phyloP scores from a whole-genome alignment of 2,329 filamentous ascomycete species.

The Corniculantispora saksenae region DNA sequence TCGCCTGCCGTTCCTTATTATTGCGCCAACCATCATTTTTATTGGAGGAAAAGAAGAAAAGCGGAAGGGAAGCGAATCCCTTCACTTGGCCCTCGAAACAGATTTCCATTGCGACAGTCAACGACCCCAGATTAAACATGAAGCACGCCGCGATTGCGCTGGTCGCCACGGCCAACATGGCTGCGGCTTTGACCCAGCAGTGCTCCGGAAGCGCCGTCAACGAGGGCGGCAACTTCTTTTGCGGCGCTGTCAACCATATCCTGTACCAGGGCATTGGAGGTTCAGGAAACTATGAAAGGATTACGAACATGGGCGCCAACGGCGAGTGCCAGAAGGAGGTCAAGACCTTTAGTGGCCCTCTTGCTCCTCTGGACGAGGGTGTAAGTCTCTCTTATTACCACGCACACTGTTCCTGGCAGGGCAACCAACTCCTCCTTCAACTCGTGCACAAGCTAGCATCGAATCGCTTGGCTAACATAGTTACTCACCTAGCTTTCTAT shows the following conservation, averaged over 20 bases:
- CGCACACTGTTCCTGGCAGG: neutral
- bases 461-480: neutral
- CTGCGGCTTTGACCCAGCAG: conserved; percentile 35
- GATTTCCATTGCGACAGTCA: neutral
- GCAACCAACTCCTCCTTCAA: neutral
- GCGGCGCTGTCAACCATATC: conserved; percentile 64
- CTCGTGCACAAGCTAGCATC: neutral
- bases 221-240: conserved; percentile 64
- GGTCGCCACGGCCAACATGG: conserved; percentile 32
- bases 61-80: neutral
- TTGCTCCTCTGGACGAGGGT: conserved; percentile 70
- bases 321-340: conserved; percentile 56
- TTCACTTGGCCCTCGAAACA: too few relatives aligned
- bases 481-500: conserved; percentile 59
- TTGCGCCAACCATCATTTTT: neutral
- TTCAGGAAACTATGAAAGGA: conserved; percentile 63
- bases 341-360: conserved; percentile 57
- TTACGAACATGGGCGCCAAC: conserved; percentile 59
- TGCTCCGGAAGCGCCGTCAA: conserved; percentile 37
- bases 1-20: conserved; percentile 13
- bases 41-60: neutral
- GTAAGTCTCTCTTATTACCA: conserved; percentile 45
- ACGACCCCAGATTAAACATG: conserved; percentile 26
- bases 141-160: conserved; percentile 31
- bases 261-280: conserved; percentile 65